Base-by-base conservation (phyloP, 208 protist genomes). In the Porcisia hertigi region DNA sequence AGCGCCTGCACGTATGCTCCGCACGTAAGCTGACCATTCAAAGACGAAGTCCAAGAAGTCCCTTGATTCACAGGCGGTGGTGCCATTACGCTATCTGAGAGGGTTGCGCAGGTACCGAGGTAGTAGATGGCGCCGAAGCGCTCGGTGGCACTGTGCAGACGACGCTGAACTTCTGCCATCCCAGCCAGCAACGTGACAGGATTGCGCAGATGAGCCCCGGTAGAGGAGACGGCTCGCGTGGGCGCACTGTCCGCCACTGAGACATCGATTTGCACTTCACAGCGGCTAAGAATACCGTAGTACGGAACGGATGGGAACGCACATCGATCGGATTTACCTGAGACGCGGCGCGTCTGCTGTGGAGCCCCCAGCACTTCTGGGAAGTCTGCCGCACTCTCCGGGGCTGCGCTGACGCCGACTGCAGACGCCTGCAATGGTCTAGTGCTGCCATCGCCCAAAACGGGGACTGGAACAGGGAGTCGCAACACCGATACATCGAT, bases 271-370 rank as follows among this genome's bases (percentile, higher is more conserved):
- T 77, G 43, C 41, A 94, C 65, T 59, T 88, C 81, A 36, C 88
- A 66, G n/a, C 57, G 58, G 5, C 77, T 73, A 47, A 89, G 73
- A 20, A 87, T 59, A 14, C 84, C 87, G 69, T 94, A 94, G 67
- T 89, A 94, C 1, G 90, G 84, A 0, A 88, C 59, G 4, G 66
- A 69, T 8, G 90, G 90, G 52, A 86, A 91, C 12, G 49, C 16
- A 14, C 69, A 76, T 41, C 57, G 73, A 1, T 6, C 58, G 23
- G 54, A 11, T 34, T 63, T 18, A n/a, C 47, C 16, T 55, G 65
- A 36, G 36, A 18, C 18, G 57, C 41, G 58, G 59, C 43, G n/a
- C 3, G 71, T 30, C 71, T 58, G 59, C 36, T 69, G 66, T 16
- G 69, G 64, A 2, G 77, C 20, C 9, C 47, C 59, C 34, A 80